Base-by-base conservation (phyloP, 73 alveolate species). In the Halteria grandinella region DNA sequence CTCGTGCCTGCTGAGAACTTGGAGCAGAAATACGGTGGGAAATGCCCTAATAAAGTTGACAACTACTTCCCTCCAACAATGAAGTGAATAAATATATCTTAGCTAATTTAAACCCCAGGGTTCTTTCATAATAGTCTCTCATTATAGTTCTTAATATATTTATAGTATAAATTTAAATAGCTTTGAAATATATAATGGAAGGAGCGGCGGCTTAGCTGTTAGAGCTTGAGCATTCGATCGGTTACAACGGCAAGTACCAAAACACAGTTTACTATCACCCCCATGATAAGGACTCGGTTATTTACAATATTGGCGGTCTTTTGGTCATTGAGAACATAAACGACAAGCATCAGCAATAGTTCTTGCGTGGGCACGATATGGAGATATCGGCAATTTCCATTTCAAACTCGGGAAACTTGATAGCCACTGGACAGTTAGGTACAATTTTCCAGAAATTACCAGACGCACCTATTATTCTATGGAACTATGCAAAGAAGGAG, bases 311-410 rank as follows among this genome's bases (percentile, higher is more conserved):
- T 49, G 95, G 92, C 0, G 95, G 95, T 29, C 31, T 88, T 44
- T 73, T 88, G 11, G 95, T 88, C 18, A 75, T 88, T 29, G 95
- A 88, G 51, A 84, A 88, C 39, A 33, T 84, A 24, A 66, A 88
- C 43, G 95, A 88, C 41, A 88, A 88, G 72, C 95, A 88, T 53
- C 54, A 88, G 45, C 74, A 89, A 60, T 40, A 83, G 27, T 89
- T 89, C 69, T 60, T 89, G 33, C 84, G 96, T 50, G 96, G 93
- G 7, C 96, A 89, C 69, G 96, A 89, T 59, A 89, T 89, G 96
- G 91, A 85, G 50, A 85, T 89, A 25, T 69, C 87, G 17, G 80
- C 90, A 15, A 45, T 86, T 25, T 53, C 87, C 4, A 57, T 86
- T 41, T 70, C 88, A n/a, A 54, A 27, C 1, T 79, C 79, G 14